Conservation (phyloP, 768 basidiomycete genomes). For the Termitomyces sp. region DNA sequence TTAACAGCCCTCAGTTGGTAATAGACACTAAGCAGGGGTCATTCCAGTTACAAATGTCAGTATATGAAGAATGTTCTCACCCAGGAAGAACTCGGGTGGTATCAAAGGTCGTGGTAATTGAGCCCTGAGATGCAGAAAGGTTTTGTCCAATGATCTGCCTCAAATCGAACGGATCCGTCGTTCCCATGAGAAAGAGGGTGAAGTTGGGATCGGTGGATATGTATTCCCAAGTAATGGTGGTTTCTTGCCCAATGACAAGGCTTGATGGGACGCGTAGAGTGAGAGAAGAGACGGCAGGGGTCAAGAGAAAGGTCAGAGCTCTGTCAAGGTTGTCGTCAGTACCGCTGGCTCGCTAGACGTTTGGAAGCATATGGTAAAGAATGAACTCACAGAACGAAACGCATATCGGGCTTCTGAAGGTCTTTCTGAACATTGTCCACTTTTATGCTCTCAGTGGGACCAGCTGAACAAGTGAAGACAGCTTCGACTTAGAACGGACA, state of each 20-base stretch:
- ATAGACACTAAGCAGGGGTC: background rate
- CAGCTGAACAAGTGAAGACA: background rate
- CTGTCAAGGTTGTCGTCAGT: background rate
- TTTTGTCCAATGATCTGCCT: conserved; percentile 6
- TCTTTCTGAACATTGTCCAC: background rate
- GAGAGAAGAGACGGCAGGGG: conserved; percentile 3
- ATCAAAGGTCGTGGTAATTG: conserved; percentile 9
- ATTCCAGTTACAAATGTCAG: background rate
- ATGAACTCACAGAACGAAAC: background rate
- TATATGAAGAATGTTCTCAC: background rate
- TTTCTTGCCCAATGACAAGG: conserved; percentile 7
- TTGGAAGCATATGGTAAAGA: background rate
- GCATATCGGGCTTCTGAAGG: too few relatives aligned
- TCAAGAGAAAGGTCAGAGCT: background rate
- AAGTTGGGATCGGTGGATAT: conserved; percentile 2
- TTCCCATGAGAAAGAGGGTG: conserved; percentile 5
- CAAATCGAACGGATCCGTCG: conserved; percentile 2
- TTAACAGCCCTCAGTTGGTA: background rate
- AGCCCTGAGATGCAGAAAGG: conserved; percentile 1
- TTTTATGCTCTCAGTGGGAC: background rate
- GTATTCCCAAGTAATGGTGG: conserved; percentile 8
- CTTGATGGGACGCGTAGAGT: conserved; percentile 1
- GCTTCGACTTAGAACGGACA: background rate
- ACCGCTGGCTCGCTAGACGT: too few relatives aligned
- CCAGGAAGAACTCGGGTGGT: conserved; percentile 5